A percentile compares a stretch with the other conserved stretches of the same genome.
Conservation (phyloP, 495 filamentous ascomycete genomes). For the Aspergillus wentii region DNA sequence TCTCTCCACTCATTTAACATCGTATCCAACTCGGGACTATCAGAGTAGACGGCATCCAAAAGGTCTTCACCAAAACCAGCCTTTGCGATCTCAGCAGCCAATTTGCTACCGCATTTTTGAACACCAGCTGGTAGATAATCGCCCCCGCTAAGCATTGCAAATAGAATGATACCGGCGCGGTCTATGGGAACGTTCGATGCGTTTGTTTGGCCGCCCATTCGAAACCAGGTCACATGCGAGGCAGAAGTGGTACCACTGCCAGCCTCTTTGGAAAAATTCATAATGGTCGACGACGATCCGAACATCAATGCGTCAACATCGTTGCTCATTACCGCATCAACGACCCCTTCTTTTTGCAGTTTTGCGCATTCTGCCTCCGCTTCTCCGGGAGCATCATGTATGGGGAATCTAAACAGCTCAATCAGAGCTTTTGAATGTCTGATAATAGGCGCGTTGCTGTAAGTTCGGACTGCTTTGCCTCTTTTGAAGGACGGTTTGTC, state of each 20-base stretch:
- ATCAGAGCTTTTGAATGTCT: slow-evolving; percentile 70
- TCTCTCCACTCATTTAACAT: slow-evolving; percentile 67
- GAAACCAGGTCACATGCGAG: slow-evolving; percentile 83
- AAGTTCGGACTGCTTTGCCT: slow-evolving; percentile 47
- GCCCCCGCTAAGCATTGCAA: slow-evolving; percentile 93
- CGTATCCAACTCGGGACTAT: slow-evolving; percentile 40
- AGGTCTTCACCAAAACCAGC: slow-evolving; percentile 83
- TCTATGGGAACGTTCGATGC: slow-evolving; percentile 54
- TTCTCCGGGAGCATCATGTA: slow-evolving; percentile 87
- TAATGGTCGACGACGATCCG: slow-evolving; percentile 69
- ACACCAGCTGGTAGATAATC: slow-evolving; percentile 93
- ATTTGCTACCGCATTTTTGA: slow-evolving; percentile 77
- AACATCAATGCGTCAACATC: slow-evolving; percentile 99
- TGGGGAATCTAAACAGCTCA: slow-evolving; percentile 76
- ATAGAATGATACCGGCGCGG: slow-evolving; percentile 84
- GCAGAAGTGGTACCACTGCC: slow-evolving; percentile 57
- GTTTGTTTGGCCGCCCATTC: slow-evolving; percentile 33
- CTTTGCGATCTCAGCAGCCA: slow-evolving; percentile 83
- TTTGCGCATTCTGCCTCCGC: slow-evolving; percentile 95
- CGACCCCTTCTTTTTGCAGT: slow-evolving; percentile 75
- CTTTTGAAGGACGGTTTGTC: slow-evolving; percentile 90
- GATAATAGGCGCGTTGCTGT: slow-evolving; percentile 47
- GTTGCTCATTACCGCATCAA: slow-evolving; percentile 94
- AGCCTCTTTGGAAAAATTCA: slow-evolving; percentile 79
- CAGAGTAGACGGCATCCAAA: slow-evolving; percentile 49